Evolutionary conservation across 805 yeast species (phyloP).

Genomic region (Suhomyces prunicola): DNA sequence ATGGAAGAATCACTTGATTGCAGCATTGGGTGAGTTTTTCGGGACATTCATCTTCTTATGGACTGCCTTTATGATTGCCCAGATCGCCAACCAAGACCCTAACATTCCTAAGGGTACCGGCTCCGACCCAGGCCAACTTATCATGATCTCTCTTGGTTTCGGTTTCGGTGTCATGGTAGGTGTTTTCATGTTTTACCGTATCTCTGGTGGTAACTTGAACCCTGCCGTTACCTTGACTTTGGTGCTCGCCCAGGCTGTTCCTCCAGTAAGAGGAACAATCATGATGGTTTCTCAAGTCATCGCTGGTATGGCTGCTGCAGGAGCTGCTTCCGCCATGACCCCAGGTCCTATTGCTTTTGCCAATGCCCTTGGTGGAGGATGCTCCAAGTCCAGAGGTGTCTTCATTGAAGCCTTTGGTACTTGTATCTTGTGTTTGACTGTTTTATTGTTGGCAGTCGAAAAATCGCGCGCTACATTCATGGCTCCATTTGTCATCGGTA

Average conservation of each 20-base stretch:
- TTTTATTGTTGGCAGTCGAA: slow-evolving; percentile 80
- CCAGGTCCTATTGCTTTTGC: slow-evolving; percentile 75
- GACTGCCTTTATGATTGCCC: slow-evolving; percentile 80
- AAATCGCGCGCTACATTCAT: slow-evolving; percentile 69
- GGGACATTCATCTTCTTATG: slow-evolving; percentile 85
- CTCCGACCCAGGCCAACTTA: slow-evolving; percentile 61
- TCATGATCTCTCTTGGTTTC: slow-evolving; percentile 82
- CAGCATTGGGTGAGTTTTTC: slow-evolving; percentile 74
- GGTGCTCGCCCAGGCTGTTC: slow-evolving; percentile 67
- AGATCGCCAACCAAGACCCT: slow-evolving; percentile 67
- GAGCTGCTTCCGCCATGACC: slow-evolving; percentile 80
- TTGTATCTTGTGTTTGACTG: slow-evolving; percentile 68
- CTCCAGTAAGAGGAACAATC: slow-evolving; percentile 66
- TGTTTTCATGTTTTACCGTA: slow-evolving; percentile 64
- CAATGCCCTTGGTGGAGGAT: slow-evolving; percentile 68
- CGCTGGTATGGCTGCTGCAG: slow-evolving; percentile 92
- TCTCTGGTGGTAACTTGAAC: slow-evolving; percentile 87
- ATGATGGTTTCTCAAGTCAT: slow-evolving; percentile 68
- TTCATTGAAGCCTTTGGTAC: slow-evolving; percentile 84
- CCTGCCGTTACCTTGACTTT: slow-evolving; percentile 82
- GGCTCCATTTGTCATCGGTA: slow-evolving; percentile 83
- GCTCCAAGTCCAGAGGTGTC: slow-evolving; percentile 70
- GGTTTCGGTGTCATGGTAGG: slow-evolving; percentile 81
- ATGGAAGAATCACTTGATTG: slow-evolving; percentile 55
- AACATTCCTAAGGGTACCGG: slow-evolving; percentile 29